Evolutionary conservation across 371 early-diverging fungal species (phyloP).

Genomic region (Mortierella polycephala): DNA sequence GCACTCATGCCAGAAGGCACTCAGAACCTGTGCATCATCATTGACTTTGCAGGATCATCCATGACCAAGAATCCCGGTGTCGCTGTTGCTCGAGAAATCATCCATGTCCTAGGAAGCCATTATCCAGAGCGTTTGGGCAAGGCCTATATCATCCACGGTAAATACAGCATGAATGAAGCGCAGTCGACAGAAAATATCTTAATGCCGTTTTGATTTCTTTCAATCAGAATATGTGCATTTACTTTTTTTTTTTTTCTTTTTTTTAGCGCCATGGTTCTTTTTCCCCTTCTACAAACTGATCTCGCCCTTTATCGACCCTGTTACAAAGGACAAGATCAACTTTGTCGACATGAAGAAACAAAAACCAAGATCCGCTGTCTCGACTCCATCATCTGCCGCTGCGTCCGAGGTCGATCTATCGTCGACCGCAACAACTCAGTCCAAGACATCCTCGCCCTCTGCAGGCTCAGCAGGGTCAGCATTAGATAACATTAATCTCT

Average conservation of each 20-base stretch:
- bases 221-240: neutral
- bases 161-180: conserved; percentile 2
- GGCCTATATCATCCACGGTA: conserved; percentile 69
- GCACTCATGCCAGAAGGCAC: conserved; percentile 82
- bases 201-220: neutral
- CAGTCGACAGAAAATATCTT: neutral
- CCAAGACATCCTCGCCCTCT: neutral
- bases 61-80: conserved; percentile 78
- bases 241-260: neutral
- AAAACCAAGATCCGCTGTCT: conserved; percentile 22
- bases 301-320: conserved; percentile 91
- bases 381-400: conserved; percentile 41
- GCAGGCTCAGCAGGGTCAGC: conserved; percentile 20
- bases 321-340: conserved; percentile 87
- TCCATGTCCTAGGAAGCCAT: conserved; percentile 82
- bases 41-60: conserved; percentile 83
- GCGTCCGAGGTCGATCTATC: conserved; percentile 31
- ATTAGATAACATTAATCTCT: conserved; percentile 62
- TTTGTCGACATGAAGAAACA: conserved; percentile 77
- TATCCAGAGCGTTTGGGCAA: conserved; percentile 86
- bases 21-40: conserved; percentile 76
- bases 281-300: conserved; percentile 82
- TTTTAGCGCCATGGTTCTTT: conserved; percentile 88
- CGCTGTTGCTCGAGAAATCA: conserved; percentile 78
- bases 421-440: neutral